phyloP scores from a whole-genome alignment of 2,329 filamentous ascomycete genomes.

The Neonectria neomacrospora region DNA sequence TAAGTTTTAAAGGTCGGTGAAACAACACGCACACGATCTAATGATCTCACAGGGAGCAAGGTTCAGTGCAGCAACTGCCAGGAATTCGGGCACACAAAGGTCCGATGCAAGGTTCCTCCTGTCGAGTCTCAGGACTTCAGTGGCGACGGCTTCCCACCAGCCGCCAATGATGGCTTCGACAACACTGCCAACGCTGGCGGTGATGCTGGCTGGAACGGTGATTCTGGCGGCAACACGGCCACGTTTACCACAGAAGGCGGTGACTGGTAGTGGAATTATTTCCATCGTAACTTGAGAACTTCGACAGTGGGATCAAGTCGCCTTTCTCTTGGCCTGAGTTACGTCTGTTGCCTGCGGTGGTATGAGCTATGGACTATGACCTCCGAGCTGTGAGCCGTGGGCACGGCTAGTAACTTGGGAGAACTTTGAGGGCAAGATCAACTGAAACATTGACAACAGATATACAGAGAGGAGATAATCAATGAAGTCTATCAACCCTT shows the following conservation, averaged over 20 bases:
- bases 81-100: constrained; percentile 53
- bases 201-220: constrained; percentile 22
- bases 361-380: neutral
- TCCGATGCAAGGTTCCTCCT: constrained; percentile 50
- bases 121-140: constrained; percentile 29
- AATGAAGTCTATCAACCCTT: neutral
- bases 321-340: neutral
- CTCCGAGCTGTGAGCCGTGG: neutral
- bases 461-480: neutral
- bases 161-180: constrained; percentile 20
- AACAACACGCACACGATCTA: constrained; percentile 18
- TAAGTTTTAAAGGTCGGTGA: constrained; percentile 36
- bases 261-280: constrained; percentile 31
- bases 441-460: neutral
- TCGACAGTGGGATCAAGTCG: neutral
- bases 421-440: neutral
- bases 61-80: constrained; percentile 54
- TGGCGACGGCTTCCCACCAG: constrained; percentile 21
- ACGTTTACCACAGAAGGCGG: neutral
- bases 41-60: constrained; percentile 50
- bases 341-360: neutral
- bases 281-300: neutral
- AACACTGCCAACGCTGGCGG: constrained; percentile 18
- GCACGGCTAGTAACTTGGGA: neutral
- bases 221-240: constrained; percentile 3